phyloP scores from a whole-genome alignment of 169 alveolate genomes.

The Plasmodium sp. region DNA sequence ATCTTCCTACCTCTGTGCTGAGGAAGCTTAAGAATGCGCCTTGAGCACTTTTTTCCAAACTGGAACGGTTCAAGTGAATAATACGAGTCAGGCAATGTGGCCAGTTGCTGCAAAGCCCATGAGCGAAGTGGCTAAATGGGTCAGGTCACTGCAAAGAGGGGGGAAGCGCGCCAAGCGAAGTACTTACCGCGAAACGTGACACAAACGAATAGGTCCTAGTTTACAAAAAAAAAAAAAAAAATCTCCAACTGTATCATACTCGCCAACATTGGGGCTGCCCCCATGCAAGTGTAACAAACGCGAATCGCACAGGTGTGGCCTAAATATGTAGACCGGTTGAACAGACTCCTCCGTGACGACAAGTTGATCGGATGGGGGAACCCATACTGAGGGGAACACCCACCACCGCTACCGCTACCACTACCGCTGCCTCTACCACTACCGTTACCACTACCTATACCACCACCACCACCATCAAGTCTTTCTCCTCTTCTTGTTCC shows the following conservation, averaged over 20 bases:
- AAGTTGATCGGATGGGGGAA: not conserved
- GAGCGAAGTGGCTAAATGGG: not conserved
- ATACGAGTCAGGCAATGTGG: not conserved
- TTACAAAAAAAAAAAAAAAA: not conserved
- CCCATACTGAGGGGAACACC: not conserved
- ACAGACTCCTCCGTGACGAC: not conserved
- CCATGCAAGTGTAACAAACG: not conserved
- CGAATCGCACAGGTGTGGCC: not conserved
- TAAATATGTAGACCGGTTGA: not conserved
- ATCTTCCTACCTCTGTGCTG: not conserved
- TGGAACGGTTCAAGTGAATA: not conserved
- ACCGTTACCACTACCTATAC: no score
- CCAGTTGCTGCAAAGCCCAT: not conserved
- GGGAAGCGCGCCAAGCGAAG: not conserved
- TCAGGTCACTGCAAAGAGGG: not conserved
- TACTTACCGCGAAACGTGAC: not conserved
- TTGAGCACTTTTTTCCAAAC: not conserved
- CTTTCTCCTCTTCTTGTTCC: constrained; percentile 33
- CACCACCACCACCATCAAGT: no score
- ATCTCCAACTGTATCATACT: not conserved
- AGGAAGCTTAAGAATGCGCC: not conserved
- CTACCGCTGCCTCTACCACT: no score
- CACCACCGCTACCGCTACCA: not conserved
- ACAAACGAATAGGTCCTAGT: not conserved
- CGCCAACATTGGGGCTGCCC: not conserved